Base-by-base conservation (phyloP, 2,329 filamentous ascomycete genomes). In the Cladosporium halotolerans region DNA sequence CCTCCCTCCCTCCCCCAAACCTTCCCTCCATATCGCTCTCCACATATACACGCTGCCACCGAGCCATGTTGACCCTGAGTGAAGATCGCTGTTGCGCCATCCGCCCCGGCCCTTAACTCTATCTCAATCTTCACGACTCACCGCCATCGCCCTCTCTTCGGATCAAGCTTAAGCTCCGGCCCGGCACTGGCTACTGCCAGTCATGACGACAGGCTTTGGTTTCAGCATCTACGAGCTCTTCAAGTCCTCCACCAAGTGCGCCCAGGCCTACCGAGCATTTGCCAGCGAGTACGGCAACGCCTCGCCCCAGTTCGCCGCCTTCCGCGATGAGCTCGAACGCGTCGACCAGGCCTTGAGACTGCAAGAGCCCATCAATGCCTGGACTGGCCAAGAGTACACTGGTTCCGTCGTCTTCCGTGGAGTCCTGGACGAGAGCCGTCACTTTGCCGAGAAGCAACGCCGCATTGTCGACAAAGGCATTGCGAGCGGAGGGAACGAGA, bases 251-350 rank as follows among this genome's bases (percentile, higher is more conserved):
- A 53, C 38, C 14, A 51, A 51, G 40, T 51, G 48, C 14, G 40
- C 48, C 16, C 51, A 53, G 39, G 51, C 39, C 38, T 53, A 47
- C 18, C 51, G 51, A 9, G 43, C 51, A 19, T 53, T 53, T 28
- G 51, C 51, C 7, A 42, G 43, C 13, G 51, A 53, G 44, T 53
- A 47, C 9, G 43, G 45, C 28, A 53, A 53, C 36, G 51, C 51
- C 16, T 47, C 51, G 16, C 34, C 43, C 9, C 51, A 47, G 14
- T 53, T 53, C 13, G 51, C 43, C 14, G 51, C 45, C 36, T 53
- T 53, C 38, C 43, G 51, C 11, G 51, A 53, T 31, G 51, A 53
- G 44, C 51, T 53, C 19, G 51, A 53, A 14, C 51, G 44, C 28
- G 51, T 53, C 31, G 51, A 53, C 33, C 43, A 53, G n/a, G 51